phyloP scores from a whole-genome alignment of 768 basidiomycete species.

The Lenzites betulinus region DNA sequence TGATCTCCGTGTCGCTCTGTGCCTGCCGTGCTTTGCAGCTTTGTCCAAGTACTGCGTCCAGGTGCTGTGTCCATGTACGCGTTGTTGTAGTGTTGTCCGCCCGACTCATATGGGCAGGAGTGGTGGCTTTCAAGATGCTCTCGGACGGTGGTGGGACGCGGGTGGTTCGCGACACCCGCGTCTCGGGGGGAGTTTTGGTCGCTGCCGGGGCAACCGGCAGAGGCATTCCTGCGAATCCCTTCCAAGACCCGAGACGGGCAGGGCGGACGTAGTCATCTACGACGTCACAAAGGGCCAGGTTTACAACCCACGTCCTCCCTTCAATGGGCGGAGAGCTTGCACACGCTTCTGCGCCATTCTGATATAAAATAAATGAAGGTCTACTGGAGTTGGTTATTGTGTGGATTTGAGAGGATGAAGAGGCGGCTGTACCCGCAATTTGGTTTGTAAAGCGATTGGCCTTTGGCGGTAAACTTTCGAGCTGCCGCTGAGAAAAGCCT shows the following conservation, averaged over 20 bases:
- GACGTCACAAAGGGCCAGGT: conserved; percentile 20
- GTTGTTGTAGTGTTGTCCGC: neutral
- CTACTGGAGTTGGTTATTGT: neutral
- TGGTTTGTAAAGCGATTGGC: too few species aligned
- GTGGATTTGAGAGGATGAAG: neutral
- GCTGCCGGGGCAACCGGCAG: conserved; percentile 19
- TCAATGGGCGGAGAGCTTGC: conserved; percentile 15
- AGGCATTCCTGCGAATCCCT: conserved; percentile 15
- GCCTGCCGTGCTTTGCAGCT: too few species aligned
- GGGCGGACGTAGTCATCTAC: conserved; percentile 23
- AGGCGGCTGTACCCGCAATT: neutral
- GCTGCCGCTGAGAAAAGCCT: too few species aligned
- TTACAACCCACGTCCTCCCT: conserved; percentile 22
- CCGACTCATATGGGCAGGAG: conserved; percentile 6
- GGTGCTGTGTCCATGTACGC: neutral
- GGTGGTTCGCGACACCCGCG: conserved; percentile 1
- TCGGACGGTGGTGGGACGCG: conserved; percentile 16
- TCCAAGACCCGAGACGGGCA: conserved; percentile 12
- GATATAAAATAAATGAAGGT: neutral
- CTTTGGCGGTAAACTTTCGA: neutral
- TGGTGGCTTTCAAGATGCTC: conserved; percentile 11
- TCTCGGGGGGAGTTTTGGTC: conserved; percentile 20
- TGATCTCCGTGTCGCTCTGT: neutral
- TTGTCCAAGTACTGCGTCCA: too few species aligned
- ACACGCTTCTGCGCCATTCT: conserved; percentile 6